Base-by-base conservation (phyloP, 148 eudicot species). In the Rhododendron henanense region DNA sequence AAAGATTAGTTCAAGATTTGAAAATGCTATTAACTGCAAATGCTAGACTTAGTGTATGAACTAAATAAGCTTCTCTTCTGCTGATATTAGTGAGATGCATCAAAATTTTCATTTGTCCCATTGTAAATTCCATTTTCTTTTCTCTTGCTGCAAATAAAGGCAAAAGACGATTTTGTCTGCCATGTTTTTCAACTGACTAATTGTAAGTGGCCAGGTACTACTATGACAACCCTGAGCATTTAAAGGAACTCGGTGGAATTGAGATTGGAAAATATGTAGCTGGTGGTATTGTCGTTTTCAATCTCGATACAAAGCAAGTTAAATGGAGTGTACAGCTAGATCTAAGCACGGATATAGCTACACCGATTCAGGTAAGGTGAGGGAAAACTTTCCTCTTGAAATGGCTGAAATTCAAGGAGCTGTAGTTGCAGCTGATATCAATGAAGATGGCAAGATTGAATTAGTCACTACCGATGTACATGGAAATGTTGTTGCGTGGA, bases 401-500 rank as follows among this genome's bases (percentile, higher is more conserved):
- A 95, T 97, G 99, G 99, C 98, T 89, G 99, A 97, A 88, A 90
- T 97, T 87, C 99, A 95, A 91, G 99, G 95, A 86, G 93, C 93
- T 86, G 98, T 95, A 61, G 92, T 94, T 84, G 99, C 98, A 82
- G 99, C 95, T 80, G 99, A 97, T 90, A 94, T 97, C 55, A 97
- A 97, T 86, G 99, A 97, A 65, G 99, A 97, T 91, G 99, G 98
- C 71, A 95, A 95, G 88, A 97, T 97, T 76, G 99, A 97, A 91
- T 67, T 97, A 81, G 94, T 97, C 69, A 97, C 98, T 69, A 88
- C 99, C 81, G 99, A 97, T 89, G 86, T 91, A 59, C 98, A 97
- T 88, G 99, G 99, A 91, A 97, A 97, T 89, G 93, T 97, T 92
- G 99, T 94, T 85, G 99, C 99, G 51, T 97, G 99, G 99, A 97